A percentile compares a stretch with the other conserved stretches of the same genome.
These are phyloP conservation scores for Babesia divergens DNA, from an alignment of 169 alveolate species.

Conservation along the genomic window DNA sequence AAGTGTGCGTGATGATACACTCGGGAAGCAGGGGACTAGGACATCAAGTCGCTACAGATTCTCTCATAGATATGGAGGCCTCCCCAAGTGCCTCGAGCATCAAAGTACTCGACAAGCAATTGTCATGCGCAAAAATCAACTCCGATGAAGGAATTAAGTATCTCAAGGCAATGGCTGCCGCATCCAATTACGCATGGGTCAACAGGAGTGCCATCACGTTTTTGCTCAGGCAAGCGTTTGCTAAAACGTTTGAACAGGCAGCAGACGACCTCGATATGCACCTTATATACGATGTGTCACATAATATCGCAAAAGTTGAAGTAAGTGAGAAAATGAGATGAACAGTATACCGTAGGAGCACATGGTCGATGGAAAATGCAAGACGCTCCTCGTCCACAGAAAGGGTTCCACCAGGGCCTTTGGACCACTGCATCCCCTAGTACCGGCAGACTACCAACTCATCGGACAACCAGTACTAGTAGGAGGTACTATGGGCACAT, in stretches of 20 bases:
- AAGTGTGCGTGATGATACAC: constrained; percentile 85
- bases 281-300: constrained; percentile 87
- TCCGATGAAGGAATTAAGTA: constrained; percentile 82
- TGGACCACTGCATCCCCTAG: constrained; percentile 86
- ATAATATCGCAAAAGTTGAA: constrained; percentile 86
- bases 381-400: constrained; percentile 81
- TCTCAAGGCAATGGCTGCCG: constrained; percentile 85
- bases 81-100: constrained; percentile 60
- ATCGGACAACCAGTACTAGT: constrained; percentile 87
- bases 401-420: constrained; percentile 88
- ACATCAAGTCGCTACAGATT: constrained; percentile 85
- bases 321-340: constrained; percentile 3
- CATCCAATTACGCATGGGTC: constrained; percentile 90
- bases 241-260: constrained; percentile 73
- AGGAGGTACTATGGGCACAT: constrained; percentile 90
- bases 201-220: constrained; percentile 78
- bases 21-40: constrained; percentile 88
- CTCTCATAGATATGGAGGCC: constrained; percentile 83
- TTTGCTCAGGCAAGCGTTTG: constrained; percentile 62
- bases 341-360: constrained; percentile 48
- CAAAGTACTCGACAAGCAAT: constrained; percentile 80
- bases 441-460: constrained; percentile 81
- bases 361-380: constrained; percentile 73
- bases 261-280: constrained; percentile 90
- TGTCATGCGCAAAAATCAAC: constrained; percentile 83